These are phyloP conservation scores for Psidium friedrichsthalianum DNA, from an alignment of 345 rosid genomes.

Conservation along the genomic window DNA sequence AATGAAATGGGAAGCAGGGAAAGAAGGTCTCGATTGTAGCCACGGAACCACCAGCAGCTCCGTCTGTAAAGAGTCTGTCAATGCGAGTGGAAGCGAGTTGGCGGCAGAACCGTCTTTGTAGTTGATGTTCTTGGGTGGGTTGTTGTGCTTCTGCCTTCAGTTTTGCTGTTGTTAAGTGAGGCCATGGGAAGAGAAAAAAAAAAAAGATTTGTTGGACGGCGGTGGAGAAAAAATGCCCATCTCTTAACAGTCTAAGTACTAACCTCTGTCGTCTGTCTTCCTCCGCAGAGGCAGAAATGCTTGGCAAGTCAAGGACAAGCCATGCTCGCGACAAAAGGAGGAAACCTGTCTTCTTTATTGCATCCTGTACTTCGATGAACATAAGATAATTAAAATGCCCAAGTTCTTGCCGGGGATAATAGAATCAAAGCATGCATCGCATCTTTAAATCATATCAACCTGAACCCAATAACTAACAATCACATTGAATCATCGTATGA, in stretches of 20 bases:
- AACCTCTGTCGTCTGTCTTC: no score
- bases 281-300: background rate
- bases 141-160: background rate
- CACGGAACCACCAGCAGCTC: background rate
- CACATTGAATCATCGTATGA: background rate
- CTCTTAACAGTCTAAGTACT: background rate
- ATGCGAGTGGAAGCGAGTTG: background rate
- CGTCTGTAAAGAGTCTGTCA: background rate
- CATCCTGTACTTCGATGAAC: background rate
- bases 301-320: background rate
- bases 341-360: background rate
- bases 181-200: background rate
- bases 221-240: no score
- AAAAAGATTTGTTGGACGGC: no score
- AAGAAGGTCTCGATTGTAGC: conserved; percentile 48
- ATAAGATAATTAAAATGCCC: background rate
- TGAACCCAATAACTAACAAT: no score
- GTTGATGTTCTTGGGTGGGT: background rate
- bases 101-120: background rate
- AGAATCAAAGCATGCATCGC: background rate
- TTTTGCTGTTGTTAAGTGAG: background rate
- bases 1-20: conserved; percentile 44
- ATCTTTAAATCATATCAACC: background rate
- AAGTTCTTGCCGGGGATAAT: background rate
- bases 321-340: background rate